Percentiles rank a stretch among this genome's conserved stretches.
Evolutionary conservation across 176 grass and related monocot genomes (phyloP).

Genomic region (Triticum timopheevii): DNA sequence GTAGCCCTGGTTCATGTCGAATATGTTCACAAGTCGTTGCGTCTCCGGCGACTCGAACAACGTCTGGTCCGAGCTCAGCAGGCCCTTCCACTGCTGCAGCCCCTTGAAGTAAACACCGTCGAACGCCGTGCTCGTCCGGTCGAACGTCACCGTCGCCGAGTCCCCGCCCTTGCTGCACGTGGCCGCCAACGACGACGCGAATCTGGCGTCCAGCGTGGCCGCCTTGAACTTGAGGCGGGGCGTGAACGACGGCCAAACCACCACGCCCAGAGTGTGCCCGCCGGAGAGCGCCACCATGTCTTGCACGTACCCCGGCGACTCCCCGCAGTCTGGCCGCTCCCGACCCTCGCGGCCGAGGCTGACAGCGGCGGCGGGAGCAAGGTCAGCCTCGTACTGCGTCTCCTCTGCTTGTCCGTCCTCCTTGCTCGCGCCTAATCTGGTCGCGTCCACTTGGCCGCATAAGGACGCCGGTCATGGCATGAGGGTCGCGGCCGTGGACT

Average conservation of each 20-base stretch:
- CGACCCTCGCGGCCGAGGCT: too few species aligned
- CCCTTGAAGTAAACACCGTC: slow-evolving; percentile 67
- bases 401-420: too few species aligned
- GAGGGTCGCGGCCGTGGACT: too few species aligned
- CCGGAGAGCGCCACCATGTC: slow-evolving; percentile 78
- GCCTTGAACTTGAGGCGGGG: slow-evolving; percentile 19
- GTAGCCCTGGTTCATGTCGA: slow-evolving; percentile 57
- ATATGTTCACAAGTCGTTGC: slow-evolving; percentile 45
- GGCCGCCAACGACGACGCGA: slow-evolving; percentile 23
- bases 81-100: slow-evolving; percentile 53
- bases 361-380: too few species aligned
- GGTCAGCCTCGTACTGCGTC: too few species aligned
- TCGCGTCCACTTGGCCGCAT: too few species aligned
- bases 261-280: slow-evolving; percentile 74
- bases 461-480: too few species aligned
- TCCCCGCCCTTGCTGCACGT: slow-evolving; percentile 56
- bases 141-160: slow-evolving; percentile 50
- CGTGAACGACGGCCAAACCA: slow-evolving; percentile 59
- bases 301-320: not conserved
- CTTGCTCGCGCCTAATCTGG: too few species aligned
- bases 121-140: slow-evolving; percentile 55
- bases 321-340: too few species aligned
- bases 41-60: slow-evolving; percentile 65
- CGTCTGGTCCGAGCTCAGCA: slow-evolving; percentile 75
- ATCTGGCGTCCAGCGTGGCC: slow-evolving; percentile 44